These are phyloP conservation scores for Hibiscus trionum DNA, from an alignment of 345 rosid genomes.

Conservation along the genomic window DNA sequence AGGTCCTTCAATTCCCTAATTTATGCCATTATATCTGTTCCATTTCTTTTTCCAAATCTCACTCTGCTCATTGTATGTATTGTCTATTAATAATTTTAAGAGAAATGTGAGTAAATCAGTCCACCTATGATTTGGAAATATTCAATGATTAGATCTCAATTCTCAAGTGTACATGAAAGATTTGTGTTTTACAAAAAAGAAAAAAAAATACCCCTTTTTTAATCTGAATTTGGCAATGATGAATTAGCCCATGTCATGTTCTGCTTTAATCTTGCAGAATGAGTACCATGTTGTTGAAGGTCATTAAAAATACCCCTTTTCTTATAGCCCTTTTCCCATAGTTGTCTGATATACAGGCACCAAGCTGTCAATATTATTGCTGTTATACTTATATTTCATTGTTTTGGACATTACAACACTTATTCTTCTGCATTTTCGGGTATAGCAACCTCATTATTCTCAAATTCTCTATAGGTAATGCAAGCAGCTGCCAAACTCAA, in stretches of 20 bases:
- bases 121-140: neutral
- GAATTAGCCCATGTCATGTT: too few species aligned
- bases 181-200: too few species aligned
- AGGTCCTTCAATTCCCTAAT: constrained; percentile 34
- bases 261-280: too few species aligned
- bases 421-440: neutral
- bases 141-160: neutral
- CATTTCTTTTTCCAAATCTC: neutral
- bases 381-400: neutral
- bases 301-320: neutral
- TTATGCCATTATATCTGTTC: constrained; percentile 5
- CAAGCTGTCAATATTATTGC: neutral
- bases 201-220: too few species aligned
- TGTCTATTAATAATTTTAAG: neutral
- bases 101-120: neutral
- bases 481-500: constrained; percentile 76
- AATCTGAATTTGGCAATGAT: too few species aligned
- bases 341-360: neutral
- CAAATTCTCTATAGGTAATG: constrained; percentile 50
- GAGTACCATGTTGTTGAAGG: too few species aligned
- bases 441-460: neutral
- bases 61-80: neutral
- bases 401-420: neutral
- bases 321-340: neutral
- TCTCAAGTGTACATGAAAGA: neutral